These are phyloP conservation scores for Vitis rotundifolia DNA, from an alignment of 164 flowering plant genomes.

Conservation along the genomic window DNA sequence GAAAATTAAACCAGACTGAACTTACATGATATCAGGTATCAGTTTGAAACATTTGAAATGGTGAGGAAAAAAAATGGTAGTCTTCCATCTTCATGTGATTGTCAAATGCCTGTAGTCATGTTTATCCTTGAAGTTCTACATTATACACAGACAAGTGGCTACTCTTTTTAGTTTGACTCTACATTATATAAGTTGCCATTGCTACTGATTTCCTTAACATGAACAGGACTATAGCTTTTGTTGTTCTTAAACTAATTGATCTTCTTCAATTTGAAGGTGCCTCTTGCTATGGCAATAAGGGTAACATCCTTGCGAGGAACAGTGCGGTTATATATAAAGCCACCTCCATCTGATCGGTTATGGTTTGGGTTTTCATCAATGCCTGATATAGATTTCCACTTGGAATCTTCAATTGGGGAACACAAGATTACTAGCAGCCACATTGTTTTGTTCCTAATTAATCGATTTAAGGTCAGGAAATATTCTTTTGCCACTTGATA, in stretches of 20 bases:
- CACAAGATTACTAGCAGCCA: slow-evolving; percentile 72
- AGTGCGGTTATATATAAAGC: slow-evolving; percentile 71
- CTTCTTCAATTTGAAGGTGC: slow-evolving; percentile 52
- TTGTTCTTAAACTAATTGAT: neutral
- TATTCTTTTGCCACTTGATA: neutral
- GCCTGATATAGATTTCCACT: slow-evolving; percentile 80
- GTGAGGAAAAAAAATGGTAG: too few relatives aligned
- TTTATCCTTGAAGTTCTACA: neutral
- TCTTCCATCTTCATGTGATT: too few relatives aligned
- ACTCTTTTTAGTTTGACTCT: neutral
- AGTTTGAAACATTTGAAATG: too few relatives aligned
- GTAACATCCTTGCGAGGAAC: slow-evolving; percentile 79
- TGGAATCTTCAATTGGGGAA: slow-evolving; percentile 86
- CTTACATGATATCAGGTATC: too few relatives aligned
- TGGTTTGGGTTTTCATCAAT: slow-evolving; percentile 88
- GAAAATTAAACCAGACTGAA: too few relatives aligned
- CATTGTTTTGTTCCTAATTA: slow-evolving; percentile 65
- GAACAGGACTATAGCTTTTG: neutral
- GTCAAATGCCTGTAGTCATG: neutral
- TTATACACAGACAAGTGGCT: neutral
- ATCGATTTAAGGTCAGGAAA: slow-evolving; percentile 70
- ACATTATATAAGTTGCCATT: neutral
- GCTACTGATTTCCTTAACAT: too few relatives aligned
- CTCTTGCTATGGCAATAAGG: slow-evolving; percentile 73
- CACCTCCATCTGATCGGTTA: slow-evolving; percentile 94